Percentiles rank a stretch among this genome's conserved stretches.
phyloP scores from a whole-genome alignment of 345 rosid species.

The Iberis pinnata region DNA sequence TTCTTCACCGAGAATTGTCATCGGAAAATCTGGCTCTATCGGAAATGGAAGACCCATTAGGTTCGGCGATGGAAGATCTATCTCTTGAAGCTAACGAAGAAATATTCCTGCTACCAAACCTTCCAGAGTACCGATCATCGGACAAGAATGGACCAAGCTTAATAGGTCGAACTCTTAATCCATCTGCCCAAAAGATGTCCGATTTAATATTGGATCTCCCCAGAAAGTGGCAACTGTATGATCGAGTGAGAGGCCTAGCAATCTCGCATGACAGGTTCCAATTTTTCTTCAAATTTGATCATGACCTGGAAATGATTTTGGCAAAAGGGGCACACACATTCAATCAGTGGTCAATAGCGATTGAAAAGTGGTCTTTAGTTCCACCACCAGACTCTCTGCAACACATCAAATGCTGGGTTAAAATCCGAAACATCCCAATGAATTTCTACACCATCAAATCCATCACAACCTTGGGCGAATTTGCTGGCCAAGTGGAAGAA shows the following conservation, averaged over 20 bases:
- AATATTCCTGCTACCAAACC: no score
- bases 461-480: neutral
- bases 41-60: no score
- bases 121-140: no score
- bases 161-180: no score
- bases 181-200: neutral
- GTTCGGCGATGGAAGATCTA: no score
- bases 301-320: neutral
- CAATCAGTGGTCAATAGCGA: neutral
- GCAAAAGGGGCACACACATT: neutral
- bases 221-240: neutral
- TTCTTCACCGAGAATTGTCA: no score
- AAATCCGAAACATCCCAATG: neutral
- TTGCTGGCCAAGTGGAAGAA: neutral
- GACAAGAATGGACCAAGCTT: no score
- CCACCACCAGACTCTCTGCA: neutral
- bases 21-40: no score
- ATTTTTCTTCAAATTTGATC: neutral
- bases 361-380: neutral
- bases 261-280: no score
- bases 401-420: neutral
- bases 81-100: no score
- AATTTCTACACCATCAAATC: neutral
- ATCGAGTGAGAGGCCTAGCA: neutral
- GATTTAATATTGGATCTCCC: neutral